Evolutionary conservation across 164 flowering plant species (phyloP), one percentile per base, ranked within the genome.

Genomic region (Stephania japonica): DNA sequence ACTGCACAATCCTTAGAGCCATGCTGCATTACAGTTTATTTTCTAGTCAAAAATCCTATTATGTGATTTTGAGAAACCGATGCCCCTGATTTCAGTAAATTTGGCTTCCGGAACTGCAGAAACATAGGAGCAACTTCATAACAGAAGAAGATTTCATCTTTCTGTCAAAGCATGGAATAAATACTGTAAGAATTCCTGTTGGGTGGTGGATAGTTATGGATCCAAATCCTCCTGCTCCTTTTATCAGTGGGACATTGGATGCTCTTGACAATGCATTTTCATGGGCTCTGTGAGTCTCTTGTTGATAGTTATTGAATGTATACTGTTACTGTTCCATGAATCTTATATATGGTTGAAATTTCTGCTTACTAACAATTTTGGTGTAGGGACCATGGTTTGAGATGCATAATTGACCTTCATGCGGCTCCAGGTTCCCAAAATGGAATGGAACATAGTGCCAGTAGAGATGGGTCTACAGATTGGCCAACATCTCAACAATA

Each of bases 401-500:
- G 80, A 81, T 91, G 95, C 88, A 90, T 93, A 75, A 88, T 93
- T 66, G 98, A 93, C 77, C 97, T 93, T 59, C 98, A 93, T 72
- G 97, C 95, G 11, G 98, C 97, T 76, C 98, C 97, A 66, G 98
- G 91, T 49, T 91, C 97, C 26, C 98, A 93, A 80, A 93, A 93
- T 80, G 95, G 97, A 43, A 88, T 88, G 93, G 95, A 93, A 75
- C 98, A 93, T 65, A 93, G 98, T 84, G 85, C 95, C 26, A 90
- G 94, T 79, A 80, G 88, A 86, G 98, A 93, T 86, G 98, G 97
- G 42, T 80, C 85, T 32, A 79, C 82, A 16, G 84, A 81, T 23
- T 91, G 98, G 98, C 89, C 95, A 32, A 84, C 77, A 32, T 84
- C 87, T 59, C 66, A 83, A 3, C 87, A 81, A 42, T 67, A 86